phyloP scores from a whole-genome alignment of 257 asterid genomes.

The Anisodus acutangulus region DNA sequence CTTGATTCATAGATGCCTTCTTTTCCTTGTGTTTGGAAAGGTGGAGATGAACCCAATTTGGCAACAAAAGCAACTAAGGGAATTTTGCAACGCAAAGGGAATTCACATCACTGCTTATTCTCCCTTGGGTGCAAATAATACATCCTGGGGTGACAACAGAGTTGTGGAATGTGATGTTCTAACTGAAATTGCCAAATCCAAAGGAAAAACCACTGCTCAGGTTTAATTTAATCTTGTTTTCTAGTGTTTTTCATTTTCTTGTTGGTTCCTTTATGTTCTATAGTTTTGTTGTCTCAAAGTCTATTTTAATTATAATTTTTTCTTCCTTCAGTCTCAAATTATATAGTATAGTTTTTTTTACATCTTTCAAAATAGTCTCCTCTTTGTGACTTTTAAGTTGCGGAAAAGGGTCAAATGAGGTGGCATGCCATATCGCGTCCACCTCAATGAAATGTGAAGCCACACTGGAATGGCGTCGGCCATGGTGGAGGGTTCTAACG shows the following conservation, averaged over 20 bases:
- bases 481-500: background rate
- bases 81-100: conserved; percentile 53
- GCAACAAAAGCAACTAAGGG: conserved; percentile 40
- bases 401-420: background rate
- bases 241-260: too few species aligned
- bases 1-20: background rate
- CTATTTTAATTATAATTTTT: too few species aligned
- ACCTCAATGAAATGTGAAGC: background rate
- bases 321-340: too few species aligned
- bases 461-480: background rate
- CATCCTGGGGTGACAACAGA: conserved; percentile 66
- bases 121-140: conserved; percentile 66
- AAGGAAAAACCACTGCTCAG: conserved; percentile 44
- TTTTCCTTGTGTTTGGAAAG: conserved; percentile 32
- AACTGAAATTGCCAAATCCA: background rate
- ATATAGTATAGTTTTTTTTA: too few species aligned
- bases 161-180: conserved; percentile 51
- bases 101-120: conserved; percentile 63
- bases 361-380: background rate
- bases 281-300: too few species aligned
- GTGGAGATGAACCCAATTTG: conserved; percentile 65
- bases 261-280: too few species aligned
- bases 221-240: conserved; percentile 26
- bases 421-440: background rate
- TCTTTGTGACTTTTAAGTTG: background rate